Evolutionary conservation across 345 rosid genomes (phyloP), one percentile per base, ranked within the genome.

Genomic region (Orychophragmus violaceus): DNA sequence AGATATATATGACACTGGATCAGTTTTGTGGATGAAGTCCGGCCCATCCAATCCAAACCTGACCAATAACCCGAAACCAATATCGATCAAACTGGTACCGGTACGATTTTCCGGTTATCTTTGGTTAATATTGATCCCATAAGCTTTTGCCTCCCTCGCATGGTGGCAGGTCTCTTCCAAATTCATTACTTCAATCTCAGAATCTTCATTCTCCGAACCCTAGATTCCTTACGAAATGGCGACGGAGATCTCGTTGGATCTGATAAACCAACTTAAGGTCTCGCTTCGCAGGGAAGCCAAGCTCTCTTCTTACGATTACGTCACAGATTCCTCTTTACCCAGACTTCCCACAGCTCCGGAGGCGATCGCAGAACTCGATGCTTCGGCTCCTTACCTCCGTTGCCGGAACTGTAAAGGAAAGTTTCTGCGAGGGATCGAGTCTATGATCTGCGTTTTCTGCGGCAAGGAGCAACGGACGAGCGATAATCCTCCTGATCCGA

Each of bases 401-500:
- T 89, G 98, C 82, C 74, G 70, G 48, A 74, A 77, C 77, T 92
- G 96, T 71, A 77, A 82, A 14, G 90, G 85, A 1, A 74, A 78
- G 56, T 87, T 92, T 21, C 80, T 92, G 32, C 59, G 85, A 13
- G 95, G 91, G 35, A 42, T 76, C 12, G 69, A 77, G 23, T 92
- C 97, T 18, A 44, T 83, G 51, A 59, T 84, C 71, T 89, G 98
- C 70, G 82, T 92, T 30, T 92, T 92, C 76, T 92, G 96, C 50
- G 95, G 98, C 13, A 62, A 77, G 17, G 79, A 72, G 29, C 84
- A 73, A 42, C 61, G 68, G 21, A 77, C 65, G 27, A 65, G 12
- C 10, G 85, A 80, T 11, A 66, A 70, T 18, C 75, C 83, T 23
- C 95, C 89, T 21, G 80, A 78, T 56, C 85, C 94, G 2, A 78